Evolutionary conservation across 164 flowering plant genomes (phyloP), one percentile per base, ranked within the genome.

Genomic region (Saururus chinensis): DNA sequence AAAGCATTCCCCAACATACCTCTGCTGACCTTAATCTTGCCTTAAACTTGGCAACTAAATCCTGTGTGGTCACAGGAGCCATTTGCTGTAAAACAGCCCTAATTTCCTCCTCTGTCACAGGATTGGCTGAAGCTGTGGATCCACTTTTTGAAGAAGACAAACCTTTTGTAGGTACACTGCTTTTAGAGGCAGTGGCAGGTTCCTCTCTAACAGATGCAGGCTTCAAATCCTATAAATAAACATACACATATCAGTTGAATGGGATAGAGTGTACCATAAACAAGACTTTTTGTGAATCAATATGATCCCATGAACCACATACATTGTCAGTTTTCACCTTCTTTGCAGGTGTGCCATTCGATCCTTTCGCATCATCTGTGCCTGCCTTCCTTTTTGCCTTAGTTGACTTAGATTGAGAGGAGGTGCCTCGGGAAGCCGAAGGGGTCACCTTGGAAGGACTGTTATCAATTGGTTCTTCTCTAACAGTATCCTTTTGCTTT

Each of bases 101-200:
- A 35, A 93, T 90, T 71, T 93, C 97, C 56, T 88, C 97, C 73
- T 87, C 97, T 2, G 88, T 77, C 51, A 93, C 97, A 42, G 92
- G 89, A 24, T 80, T 91, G 58, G 84, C 35, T 23, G 81, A 30
- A 51, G 88, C 19, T 17, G 78, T 16, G 7, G 84, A n/a, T 17
- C 62, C 76, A 65, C 66, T 24, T 73, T 66, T 76, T 19, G 76
- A 40, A 45, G 83, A 53, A 48, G 74, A 45, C 60, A 78, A 53
- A 56, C 65, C 72, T 74, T 78, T 88, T 37, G 77, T 13, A 63
- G 89, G 66, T 19, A 20, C 68, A 56, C 62, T 64, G 64, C 63
- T 66, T 71, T 74, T 86, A n/a, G 82, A 63, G 41, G 77, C n/a
- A 19, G 80, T 21, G 17, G 60, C 19, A 49, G 65, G 53, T 64